phyloP scores from a whole-genome alignment of 2,329 filamentous ascomycete genomes.

The Fusarium liriodendri region DNA sequence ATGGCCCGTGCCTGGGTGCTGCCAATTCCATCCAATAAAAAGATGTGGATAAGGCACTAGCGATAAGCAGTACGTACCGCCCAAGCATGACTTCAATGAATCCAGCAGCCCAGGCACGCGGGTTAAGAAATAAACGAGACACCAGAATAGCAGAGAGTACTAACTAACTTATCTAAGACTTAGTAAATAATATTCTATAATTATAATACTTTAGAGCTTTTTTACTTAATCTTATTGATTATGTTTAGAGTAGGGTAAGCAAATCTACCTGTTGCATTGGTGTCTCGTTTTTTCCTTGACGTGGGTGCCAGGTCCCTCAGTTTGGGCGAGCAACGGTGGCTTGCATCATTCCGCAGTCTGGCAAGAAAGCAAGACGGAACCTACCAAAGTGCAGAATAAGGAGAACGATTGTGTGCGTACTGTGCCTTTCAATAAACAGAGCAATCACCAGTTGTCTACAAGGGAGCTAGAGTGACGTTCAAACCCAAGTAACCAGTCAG shows the following conservation, averaged over 20 bases:
- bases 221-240: too few species aligned
- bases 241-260: too few species aligned
- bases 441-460: not conserved
- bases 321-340: not conserved
- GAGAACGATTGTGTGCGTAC: not conserved
- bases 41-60: not conserved
- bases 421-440: not conserved
- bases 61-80: not conserved
- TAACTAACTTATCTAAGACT: too few species aligned
- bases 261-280: too few species aligned
- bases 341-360: not conserved
- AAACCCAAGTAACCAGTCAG: not conserved
- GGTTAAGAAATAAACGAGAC: too few species aligned
- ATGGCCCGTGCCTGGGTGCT: conserved; percentile 12
- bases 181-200: too few species aligned
- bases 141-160: too few species aligned
- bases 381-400: not conserved
- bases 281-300: too few species aligned
- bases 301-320: not conserved
- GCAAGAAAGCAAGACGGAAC: not conserved
- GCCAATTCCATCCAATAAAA: not conserved
- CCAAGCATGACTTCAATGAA: not conserved
- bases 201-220: too few species aligned
- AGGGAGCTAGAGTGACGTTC: not conserved
- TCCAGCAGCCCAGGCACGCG: not conserved